Evolutionary conservation across 2,329 filamentous ascomycete genomes (phyloP).

Genomic region (Apiospora malaysiana): DNA sequence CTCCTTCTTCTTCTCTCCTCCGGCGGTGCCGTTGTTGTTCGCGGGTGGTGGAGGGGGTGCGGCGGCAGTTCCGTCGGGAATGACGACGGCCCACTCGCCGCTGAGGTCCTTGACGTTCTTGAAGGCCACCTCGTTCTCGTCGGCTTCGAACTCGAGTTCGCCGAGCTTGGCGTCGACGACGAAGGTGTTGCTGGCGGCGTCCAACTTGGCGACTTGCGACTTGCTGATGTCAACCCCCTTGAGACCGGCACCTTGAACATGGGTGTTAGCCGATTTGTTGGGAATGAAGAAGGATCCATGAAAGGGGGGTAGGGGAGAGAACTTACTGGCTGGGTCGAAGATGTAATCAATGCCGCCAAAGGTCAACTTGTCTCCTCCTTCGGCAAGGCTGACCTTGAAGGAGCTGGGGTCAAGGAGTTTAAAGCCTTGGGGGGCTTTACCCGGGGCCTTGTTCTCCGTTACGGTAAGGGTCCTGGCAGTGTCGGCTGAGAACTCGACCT

Average conservation of each 20-base stretch:
- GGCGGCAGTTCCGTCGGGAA: neutral
- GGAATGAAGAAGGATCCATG: too few relatives aligned
- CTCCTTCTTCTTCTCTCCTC: constrained; percentile 9
- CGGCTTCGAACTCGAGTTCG: constrained; percentile 49
- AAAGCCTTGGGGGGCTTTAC: constrained; percentile 44
- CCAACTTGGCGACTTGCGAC: constrained; percentile 44
- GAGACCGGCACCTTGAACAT: constrained; percentile 23
- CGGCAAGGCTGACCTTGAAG: constrained; percentile 43
- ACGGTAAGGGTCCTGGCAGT: constrained; percentile 43
- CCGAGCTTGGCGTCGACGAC: constrained; percentile 43
- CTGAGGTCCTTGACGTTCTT: constrained; percentile 29
- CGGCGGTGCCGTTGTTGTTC: neutral
- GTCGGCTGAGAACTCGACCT: constrained; percentile 47
- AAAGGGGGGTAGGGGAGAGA: neutral
- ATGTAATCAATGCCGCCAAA: constrained; percentile 49
- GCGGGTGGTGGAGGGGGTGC: neutral
- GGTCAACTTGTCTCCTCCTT: constrained; percentile 38
- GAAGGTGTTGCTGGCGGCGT: constrained; percentile 42
- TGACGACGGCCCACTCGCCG: constrained; percentile 31
- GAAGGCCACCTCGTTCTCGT: constrained; percentile 44
- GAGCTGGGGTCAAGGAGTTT: constrained; percentile 44
- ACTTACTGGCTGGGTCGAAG: constrained; percentile 41
- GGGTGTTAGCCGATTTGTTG: neutral
- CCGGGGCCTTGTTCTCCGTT: constrained; percentile 44
- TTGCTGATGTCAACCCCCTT: constrained; percentile 43